phyloP scores from a whole-genome alignment of 805 yeast genomes.

The Wickerhamiella azyma region DNA sequence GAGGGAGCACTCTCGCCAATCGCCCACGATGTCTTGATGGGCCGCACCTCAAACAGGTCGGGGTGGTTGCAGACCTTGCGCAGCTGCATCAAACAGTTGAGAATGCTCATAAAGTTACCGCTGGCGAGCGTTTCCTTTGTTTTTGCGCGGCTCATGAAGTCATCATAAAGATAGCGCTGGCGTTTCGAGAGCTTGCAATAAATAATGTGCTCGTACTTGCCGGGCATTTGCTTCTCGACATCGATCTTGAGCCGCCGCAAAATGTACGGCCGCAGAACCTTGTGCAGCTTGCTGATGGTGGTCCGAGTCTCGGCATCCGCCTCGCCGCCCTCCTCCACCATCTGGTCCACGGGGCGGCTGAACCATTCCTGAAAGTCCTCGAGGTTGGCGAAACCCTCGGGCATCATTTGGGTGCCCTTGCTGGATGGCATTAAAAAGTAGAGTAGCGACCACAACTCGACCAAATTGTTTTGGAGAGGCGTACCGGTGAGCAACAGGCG shows the following conservation, averaged over 20 bases:
- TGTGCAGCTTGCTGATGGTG: conserved; percentile 81
- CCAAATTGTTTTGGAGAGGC: conserved; percentile 86
- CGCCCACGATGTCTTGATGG: conserved; percentile 81
- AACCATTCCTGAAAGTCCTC: conserved; percentile 98
- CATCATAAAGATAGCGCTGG: conserved; percentile 85
- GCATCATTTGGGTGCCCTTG: conserved; percentile 45
- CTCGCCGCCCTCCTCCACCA: conserved; percentile 70
- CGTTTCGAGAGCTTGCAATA: conserved; percentile 86
- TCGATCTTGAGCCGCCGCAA: conserved; percentile 86
- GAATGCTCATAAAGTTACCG: conserved; percentile 87
- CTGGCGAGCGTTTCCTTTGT: conserved; percentile 87
- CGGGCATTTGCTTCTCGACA: conserved; percentile 99
- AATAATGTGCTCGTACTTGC: conserved; percentile 86
- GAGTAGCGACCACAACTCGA: conserved; percentile 90
- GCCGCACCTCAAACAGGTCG: conserved; percentile 83
- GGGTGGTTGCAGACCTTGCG: conserved; percentile 90
- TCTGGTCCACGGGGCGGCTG: conserved; percentile 89
- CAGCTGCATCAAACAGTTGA: conserved; percentile 94
- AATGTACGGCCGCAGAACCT: conserved; percentile 82
- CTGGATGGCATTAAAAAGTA: conserved; percentile 94
- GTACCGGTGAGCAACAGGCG: conserved; percentile 89
- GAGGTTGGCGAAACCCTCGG: conserved; percentile 90
- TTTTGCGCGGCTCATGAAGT: conserved; percentile 92
- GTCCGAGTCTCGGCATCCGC: conserved; percentile 54
- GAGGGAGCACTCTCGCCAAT: conserved; percentile 50